Percentiles rank a stretch among this genome's conserved stretches.
These are phyloP conservation scores for Glonium stellatum DNA, from an alignment of 495 filamentous ascomycete genomes.

Conservation along the genomic window DNA sequence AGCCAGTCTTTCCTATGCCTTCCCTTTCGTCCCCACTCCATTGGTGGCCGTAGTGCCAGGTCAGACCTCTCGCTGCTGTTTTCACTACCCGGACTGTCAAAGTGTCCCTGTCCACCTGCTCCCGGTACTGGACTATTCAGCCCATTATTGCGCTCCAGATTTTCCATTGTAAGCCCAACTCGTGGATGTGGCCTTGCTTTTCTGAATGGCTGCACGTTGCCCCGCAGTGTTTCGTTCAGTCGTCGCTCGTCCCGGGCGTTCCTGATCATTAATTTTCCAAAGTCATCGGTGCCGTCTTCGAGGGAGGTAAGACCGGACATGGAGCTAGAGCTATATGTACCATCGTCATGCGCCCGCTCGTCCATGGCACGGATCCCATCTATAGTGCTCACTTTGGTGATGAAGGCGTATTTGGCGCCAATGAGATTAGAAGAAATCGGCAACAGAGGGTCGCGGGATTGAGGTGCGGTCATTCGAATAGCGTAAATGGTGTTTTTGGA, in stretches of 20 bases:
- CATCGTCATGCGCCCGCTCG: constrained; percentile 26
- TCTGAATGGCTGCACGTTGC: constrained; percentile 30
- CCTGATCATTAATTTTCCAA: constrained; percentile 32
- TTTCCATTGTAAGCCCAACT: constrained; percentile 29
- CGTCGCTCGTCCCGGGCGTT: constrained; percentile 31
- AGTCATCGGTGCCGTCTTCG: constrained; percentile 36
- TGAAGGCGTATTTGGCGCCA: constrained; percentile 17
- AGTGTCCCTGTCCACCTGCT: not conserved
- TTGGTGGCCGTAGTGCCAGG: constrained; percentile 50
- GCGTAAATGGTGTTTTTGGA: too few relatives aligned
- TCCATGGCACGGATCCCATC: constrained; percentile 13
- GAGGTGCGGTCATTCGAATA: too few relatives aligned
- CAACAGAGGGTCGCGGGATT: constrained; percentile 18
- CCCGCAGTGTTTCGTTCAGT: constrained; percentile 29
- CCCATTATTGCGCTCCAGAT: constrained; percentile 29
- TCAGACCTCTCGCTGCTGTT: constrained; percentile 39
- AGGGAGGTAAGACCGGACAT: constrained; percentile 29
- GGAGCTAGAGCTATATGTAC: constrained; percentile 13
- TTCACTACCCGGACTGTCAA: constrained; percentile 24
- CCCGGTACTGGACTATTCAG: not conserved
- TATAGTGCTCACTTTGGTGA: constrained; percentile 7
- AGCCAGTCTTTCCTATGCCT: constrained; percentile 50
- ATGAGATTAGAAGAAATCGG: constrained; percentile 20
- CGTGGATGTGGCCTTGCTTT: constrained; percentile 31
- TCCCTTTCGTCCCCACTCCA: constrained; percentile 53